A percentile compares a stretch with the other conserved stretches of the same genome.
Evolutionary conservation across 768 basidiomycete species (phyloP).

Genomic region (Mycena pura): DNA sequence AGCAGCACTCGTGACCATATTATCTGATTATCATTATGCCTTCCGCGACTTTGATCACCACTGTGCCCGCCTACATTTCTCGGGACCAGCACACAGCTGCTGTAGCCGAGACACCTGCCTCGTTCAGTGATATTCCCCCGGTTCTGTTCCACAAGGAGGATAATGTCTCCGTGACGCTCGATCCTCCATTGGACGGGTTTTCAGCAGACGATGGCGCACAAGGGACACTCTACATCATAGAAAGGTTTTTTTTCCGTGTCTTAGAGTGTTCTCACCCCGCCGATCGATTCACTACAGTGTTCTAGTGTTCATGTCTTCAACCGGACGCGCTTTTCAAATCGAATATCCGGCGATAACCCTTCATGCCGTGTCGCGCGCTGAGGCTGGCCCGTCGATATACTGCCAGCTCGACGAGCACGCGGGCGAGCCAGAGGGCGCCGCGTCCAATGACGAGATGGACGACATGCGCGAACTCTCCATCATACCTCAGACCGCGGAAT

Average conservation of each 20-base stretch:
- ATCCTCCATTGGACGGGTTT: conserved; percentile 73
- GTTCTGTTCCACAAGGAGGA: conserved; percentile 78
- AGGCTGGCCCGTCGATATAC: conserved; percentile 76
- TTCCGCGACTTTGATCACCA: conserved; percentile 42
- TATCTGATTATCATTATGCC: conserved; percentile 48
- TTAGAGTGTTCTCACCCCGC: not conserved
- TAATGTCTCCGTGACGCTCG: conserved; percentile 70
- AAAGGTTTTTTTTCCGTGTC: conserved; percentile 64
- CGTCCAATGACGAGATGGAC: conserved; percentile 41
- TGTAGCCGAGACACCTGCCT: conserved; percentile 80
- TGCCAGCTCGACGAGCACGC: conserved; percentile 87
- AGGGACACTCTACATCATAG: conserved; percentile 85
- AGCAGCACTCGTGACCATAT: not conserved
- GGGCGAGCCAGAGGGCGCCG: conserved; percentile 39
- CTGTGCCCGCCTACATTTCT: conserved; percentile 46
- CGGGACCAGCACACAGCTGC: conserved; percentile 72
- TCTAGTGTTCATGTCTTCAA: conserved; percentile 76
- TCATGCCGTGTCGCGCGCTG: conserved; percentile 86
- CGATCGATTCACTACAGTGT: conserved; percentile 50
- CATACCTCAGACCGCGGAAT: conserved; percentile 60
- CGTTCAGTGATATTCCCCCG: conserved; percentile 87
- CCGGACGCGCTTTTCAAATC: conserved; percentile 80
- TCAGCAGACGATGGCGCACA: conserved; percentile 52
- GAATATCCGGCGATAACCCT: conserved; percentile 90
- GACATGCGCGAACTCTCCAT: conserved; percentile 86